These are phyloP conservation scores for Peronospora farinosa DNA, from an alignment of 352 stramenopile species.

Conservation along the genomic window DNA sequence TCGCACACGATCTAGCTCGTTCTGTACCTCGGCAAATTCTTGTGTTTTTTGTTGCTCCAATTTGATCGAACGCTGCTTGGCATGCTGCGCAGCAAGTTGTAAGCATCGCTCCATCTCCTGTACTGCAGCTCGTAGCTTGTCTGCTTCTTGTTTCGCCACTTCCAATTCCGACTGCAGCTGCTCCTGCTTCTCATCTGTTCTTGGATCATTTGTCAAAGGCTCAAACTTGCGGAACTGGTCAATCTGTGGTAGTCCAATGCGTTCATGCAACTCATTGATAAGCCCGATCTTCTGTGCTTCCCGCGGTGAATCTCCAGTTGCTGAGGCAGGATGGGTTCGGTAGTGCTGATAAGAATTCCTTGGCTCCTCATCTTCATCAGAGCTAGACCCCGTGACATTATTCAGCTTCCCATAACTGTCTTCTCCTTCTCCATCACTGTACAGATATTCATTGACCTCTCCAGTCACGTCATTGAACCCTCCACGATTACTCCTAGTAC, in stretches of 20 bases:
- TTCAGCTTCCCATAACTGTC: slow-evolving; percentile 5
- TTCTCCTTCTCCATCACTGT: slow-evolving; percentile 9
- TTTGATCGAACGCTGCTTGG: slow-evolving; percentile 50
- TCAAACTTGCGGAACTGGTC: slow-evolving; percentile 62
- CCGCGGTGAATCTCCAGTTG: slow-evolving; percentile 19
- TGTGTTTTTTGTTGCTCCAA: slow-evolving; percentile 51
- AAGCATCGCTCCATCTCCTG: slow-evolving; percentile 58
- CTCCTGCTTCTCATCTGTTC: slow-evolving; percentile 38
- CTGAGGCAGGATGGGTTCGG: not conserved
- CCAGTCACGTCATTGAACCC: slow-evolving; percentile 29
- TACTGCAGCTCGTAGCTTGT: slow-evolving; percentile 47
- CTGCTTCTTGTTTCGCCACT: slow-evolving; percentile 44
- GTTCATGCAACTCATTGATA: slow-evolving; percentile 70
- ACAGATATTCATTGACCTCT: slow-evolving; percentile 10
- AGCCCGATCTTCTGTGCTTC: slow-evolving; percentile 60
- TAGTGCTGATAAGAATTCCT: slow-evolving; percentile 6
- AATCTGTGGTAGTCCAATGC: slow-evolving; percentile 65
- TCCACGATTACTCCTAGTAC: slow-evolving; percentile 11
- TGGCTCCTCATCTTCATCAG: slow-evolving; percentile 14
- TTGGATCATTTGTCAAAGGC: slow-evolving; percentile 46
- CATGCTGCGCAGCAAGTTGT: slow-evolving; percentile 39
- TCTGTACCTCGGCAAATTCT: slow-evolving; percentile 43
- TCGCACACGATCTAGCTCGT: slow-evolving; percentile 45
- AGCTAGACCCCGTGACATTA: slow-evolving; percentile 20
- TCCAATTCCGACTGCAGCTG: slow-evolving; percentile 54